Evolutionary conservation across 2,329 filamentous ascomycete genomes (phyloP).

Genomic region (Phaeoacremonium minimum): DNA sequence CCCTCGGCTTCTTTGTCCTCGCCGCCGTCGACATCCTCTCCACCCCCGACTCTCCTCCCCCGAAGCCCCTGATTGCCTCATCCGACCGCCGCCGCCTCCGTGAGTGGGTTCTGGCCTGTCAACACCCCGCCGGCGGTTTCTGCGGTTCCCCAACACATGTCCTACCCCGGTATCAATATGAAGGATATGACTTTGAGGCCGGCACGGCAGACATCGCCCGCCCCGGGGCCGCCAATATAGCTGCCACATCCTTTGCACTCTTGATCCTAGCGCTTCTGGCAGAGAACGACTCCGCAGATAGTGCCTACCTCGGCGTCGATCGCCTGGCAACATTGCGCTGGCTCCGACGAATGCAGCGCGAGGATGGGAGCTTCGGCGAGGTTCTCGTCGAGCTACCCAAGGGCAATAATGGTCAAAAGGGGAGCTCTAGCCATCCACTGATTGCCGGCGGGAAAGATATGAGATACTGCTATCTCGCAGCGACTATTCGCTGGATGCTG

Average conservation of each 20-base stretch:
- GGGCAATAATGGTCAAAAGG: conserved; percentile 26
- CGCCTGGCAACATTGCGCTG: conserved; percentile 66
- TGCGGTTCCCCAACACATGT: conserved; percentile 74
- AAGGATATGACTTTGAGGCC: conserved; percentile 17
- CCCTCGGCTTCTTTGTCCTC: conserved; percentile 84
- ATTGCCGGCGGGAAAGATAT: conserved; percentile 81
- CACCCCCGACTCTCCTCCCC: conserved; percentile 41
- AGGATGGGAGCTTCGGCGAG: conserved; percentile 90
- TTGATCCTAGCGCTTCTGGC: conserved; percentile 58
- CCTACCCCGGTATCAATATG: conserved; percentile 24
- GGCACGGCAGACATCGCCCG: conserved; percentile 40
- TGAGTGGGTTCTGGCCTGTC: conserved; percentile 82
- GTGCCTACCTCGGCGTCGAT: conserved; percentile 59
- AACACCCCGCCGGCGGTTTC: conserved; percentile 84
- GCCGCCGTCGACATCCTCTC: conserved; percentile 80
- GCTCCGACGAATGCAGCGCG: conserved; percentile 71
- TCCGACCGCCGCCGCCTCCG: conserved; percentile 41
- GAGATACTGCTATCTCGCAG: conserved; percentile 82
- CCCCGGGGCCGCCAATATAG: conserved; percentile 63
- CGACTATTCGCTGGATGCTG: conserved; percentile 78
- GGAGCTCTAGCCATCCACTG: conserved; percentile 24
- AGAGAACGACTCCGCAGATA: conserved; percentile 26
- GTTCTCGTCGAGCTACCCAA: conserved; percentile 49
- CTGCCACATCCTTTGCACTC: conserved; percentile 86
- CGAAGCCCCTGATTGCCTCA: conserved; percentile 34